Evolutionary conservation across 1,284 basidiomycete genomes (phyloP).

Genomic region (Ustilago cynodontis): DNA sequence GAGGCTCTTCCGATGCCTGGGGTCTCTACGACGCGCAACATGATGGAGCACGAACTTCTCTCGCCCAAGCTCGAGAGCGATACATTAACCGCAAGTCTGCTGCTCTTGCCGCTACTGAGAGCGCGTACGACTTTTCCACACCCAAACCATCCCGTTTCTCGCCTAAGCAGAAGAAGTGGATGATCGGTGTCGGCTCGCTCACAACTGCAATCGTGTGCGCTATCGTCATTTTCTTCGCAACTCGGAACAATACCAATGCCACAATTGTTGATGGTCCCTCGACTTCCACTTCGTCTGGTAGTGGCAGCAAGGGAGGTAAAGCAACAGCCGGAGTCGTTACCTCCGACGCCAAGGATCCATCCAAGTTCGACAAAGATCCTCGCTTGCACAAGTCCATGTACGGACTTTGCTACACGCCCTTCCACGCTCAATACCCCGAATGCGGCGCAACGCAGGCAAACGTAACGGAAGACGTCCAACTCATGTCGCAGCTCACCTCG

Average conservation of each 20-base stretch:
- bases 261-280: constrained; percentile 22
- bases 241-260: constrained; percentile 32
- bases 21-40: constrained; percentile 28
- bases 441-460: constrained; percentile 72
- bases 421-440: constrained; percentile 65
- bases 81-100: constrained; percentile 54
- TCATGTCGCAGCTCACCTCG: constrained; percentile 70
- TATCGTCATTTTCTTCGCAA: constrained; percentile 49
- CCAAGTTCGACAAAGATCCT: constrained; percentile 76
- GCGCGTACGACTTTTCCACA: constrained; percentile 19
- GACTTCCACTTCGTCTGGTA: background rate
- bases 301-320: background rate
- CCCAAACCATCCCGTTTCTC: constrained; percentile 31
- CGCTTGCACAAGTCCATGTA: constrained; percentile 77
- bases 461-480: constrained; percentile 72
- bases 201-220: constrained; percentile 33
- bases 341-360: constrained; percentile 76
- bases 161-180: constrained; percentile 35
- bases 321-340: constrained; percentile 33
- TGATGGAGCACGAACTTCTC: constrained; percentile 17
- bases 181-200: constrained; percentile 27
- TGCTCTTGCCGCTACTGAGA: constrained; percentile 16
- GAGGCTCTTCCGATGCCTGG: constrained; percentile 38
- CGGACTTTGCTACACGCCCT: constrained; percentile 61
- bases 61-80: constrained; percentile 48